phyloP scores from a whole-genome alignment of 352 stramenopile genomes.

The Phytophthora sp. region DNA sequence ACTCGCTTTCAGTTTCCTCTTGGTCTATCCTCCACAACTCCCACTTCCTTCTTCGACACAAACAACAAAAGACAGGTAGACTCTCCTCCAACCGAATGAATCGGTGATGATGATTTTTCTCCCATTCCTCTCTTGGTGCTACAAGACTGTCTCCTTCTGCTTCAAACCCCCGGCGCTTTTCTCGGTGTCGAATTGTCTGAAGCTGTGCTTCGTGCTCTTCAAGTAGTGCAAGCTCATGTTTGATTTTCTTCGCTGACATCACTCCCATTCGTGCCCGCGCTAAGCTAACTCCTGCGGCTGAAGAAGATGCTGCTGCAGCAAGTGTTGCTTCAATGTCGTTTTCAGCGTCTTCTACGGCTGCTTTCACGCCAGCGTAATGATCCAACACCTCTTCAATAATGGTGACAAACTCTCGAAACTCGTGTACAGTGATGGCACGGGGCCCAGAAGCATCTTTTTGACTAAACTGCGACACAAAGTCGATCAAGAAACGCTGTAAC shows the following conservation, averaged over 20 bases:
- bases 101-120: slow-evolving; percentile 74
- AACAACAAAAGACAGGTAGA: slow-evolving; percentile 58
- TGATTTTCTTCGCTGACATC: slow-evolving; percentile 62
- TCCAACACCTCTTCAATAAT: slow-evolving; percentile 66
- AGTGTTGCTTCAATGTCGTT: slow-evolving; percentile 58
- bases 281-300: slow-evolving; percentile 32
- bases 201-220: slow-evolving; percentile 48
- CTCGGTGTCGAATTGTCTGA: slow-evolving; percentile 23
- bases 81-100: slow-evolving; percentile 43
- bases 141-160: slow-evolving; percentile 25
- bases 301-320: slow-evolving; percentile 19
- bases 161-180: slow-evolving; percentile 23
- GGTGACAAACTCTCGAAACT: slow-evolving; percentile 61
- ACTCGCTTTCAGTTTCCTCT: slow-evolving; percentile 57
- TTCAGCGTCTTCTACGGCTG: slow-evolving; percentile 60
- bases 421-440: slow-evolving; percentile 28
- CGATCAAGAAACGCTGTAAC: slow-evolving; percentile 67
- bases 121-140: slow-evolving; percentile 61
- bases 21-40: slow-evolving; percentile 49
- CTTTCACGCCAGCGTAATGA: slow-evolving; percentile 50
- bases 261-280: slow-evolving; percentile 46
- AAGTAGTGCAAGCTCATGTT: slow-evolving; percentile 54
- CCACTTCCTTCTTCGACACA: slow-evolving; percentile 71
- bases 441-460: slow-evolving; percentile 11
- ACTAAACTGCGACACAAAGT: slow-evolving; percentile 47